phyloP scores from a whole-genome alignment of 257 asterid species.

The Hygrophila difformis region DNA sequence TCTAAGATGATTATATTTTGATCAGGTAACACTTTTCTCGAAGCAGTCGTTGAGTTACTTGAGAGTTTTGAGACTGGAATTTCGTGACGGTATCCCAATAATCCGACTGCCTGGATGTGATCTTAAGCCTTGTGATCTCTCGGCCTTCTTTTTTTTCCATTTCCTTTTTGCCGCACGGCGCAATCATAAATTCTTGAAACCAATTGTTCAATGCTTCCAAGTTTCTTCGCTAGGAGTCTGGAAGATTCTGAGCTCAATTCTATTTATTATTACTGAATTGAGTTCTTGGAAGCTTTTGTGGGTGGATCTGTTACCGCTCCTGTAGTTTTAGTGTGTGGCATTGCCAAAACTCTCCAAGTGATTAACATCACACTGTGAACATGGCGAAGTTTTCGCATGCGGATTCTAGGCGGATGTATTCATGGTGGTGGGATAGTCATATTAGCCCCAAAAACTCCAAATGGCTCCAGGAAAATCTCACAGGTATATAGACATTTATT shows the following conservation, averaged over 20 bases:
- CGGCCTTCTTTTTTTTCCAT: background rate
- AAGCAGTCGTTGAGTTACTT: too few species aligned
- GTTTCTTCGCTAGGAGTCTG: constrained; percentile 20
- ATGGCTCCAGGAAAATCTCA: constrained; percentile 97
- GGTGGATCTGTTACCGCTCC: constrained; percentile 4
- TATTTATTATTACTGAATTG: constrained; percentile 32
- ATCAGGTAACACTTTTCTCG: too few species aligned
- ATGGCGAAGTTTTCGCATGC: constrained; percentile 58
- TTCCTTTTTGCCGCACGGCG: too few species aligned
- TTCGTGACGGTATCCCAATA: too few species aligned
- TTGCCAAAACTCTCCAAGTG: constrained; percentile 7
- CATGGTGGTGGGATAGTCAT: constrained; percentile 99
- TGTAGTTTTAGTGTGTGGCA: constrained; percentile 16
- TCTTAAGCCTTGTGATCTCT: constrained; percentile 3
- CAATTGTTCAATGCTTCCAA: constrained; percentile 8
- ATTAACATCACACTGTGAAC: constrained; percentile 11
- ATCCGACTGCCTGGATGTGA: too few species aligned
- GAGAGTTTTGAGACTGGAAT: too few species aligned
- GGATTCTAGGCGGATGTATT: constrained; percentile 74
- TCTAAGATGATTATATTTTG: too few species aligned
- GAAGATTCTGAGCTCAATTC: constrained; percentile 28
- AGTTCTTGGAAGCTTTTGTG: constrained; percentile 13
- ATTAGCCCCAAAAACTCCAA: constrained; percentile 93
- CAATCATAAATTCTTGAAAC: constrained; percentile 6
- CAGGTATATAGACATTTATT: constrained; percentile 37